Conservation (phyloP, 306 rosid genomes). For the Erythrophleum fordii region DNA sequence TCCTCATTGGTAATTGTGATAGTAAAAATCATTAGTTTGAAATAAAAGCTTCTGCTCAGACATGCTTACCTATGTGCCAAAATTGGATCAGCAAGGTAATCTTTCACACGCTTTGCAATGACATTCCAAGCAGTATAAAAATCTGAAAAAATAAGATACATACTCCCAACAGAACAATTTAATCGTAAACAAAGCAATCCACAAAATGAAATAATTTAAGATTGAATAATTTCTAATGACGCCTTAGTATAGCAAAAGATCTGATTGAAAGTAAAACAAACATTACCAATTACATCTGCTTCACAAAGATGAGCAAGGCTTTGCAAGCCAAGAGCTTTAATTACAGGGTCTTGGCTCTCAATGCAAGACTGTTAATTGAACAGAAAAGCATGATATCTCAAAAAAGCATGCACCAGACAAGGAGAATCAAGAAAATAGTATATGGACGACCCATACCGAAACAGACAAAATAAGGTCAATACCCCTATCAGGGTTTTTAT, state of each 20-base stretch:
- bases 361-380: slow-evolving; percentile 75
- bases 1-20: slow-evolving; percentile 28
- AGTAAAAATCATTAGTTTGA: slow-evolving; percentile 31
- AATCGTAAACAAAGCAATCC: slow-evolving; percentile 27
- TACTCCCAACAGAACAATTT: slow-evolving; percentile 38
- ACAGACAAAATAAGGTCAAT: slow-evolving; percentile 93
- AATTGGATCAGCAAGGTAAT: slow-evolving; percentile 57
- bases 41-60: slow-evolving; percentile 30
- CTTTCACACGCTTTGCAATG: slow-evolving; percentile 68
- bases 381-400: slow-evolving; percentile 38
- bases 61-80: slow-evolving; percentile 73
- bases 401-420: slow-evolving; percentile 39
- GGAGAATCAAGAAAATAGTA: slow-evolving; percentile 33
- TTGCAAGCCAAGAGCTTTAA: slow-evolving; percentile 91
- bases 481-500: slow-evolving; percentile 90
- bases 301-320: slow-evolving; percentile 95
- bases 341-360: slow-evolving; percentile 72
- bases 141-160: slow-evolving; percentile 54
- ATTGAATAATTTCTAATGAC: slow-evolving; percentile 14
- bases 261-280: slow-evolving; percentile 12
- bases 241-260: not conserved
- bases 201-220: slow-evolving; percentile 24
- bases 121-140: slow-evolving; percentile 98
- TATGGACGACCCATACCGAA: slow-evolving; percentile 61
- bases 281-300: slow-evolving; percentile 87